Conservation (phyloP, 495 filamentous ascomycete genomes). For the Jackrogersella multiformis region DNA sequence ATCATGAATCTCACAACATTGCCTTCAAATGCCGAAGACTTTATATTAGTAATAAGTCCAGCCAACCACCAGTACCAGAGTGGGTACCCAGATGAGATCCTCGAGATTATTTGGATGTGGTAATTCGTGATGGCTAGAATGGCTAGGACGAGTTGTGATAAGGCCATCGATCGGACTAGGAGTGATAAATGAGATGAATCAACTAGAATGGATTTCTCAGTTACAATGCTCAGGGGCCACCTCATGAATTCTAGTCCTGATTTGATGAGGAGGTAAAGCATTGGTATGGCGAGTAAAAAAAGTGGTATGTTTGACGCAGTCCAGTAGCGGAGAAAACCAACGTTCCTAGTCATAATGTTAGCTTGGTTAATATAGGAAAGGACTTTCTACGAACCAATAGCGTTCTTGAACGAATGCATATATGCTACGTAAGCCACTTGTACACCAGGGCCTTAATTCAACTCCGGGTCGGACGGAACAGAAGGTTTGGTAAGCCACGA, state of each 20-base stretch:
- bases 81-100: slow-evolving; percentile 88
- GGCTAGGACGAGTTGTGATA: slow-evolving; percentile 77
- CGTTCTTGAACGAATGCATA: slow-evolving; percentile 87
- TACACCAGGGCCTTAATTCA: slow-evolving; percentile 76
- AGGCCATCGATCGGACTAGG: slow-evolving; percentile 66
- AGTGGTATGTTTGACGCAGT: slow-evolving; percentile 84
- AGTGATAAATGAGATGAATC: slow-evolving; percentile 19
- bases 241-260: slow-evolving; percentile 65
- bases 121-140: slow-evolving; percentile 77
- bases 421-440: slow-evolving; percentile 75
- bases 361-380: slow-evolving; percentile 6
- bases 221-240: slow-evolving; percentile 12
- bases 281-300: slow-evolving; percentile 83
- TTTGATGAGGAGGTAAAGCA: slow-evolving; percentile 71
- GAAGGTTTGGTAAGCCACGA: slow-evolving; percentile 75
- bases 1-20: slow-evolving; percentile 67
- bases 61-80: slow-evolving; percentile 88
- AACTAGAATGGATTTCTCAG: slow-evolving; percentile 15
- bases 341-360: slow-evolving; percentile 66
- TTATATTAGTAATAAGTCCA: slow-evolving; percentile 48
- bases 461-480: slow-evolving; percentile 58
- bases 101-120: slow-evolving; percentile 92
- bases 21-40: slow-evolving; percentile 40
- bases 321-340: slow-evolving; percentile 92
- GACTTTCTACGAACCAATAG: slow-evolving; percentile 73